Percentiles rank a stretch among this genome's conserved stretches.
phyloP scores from a whole-genome alignment of 805 yeast genomes.

The Martiniozyma abietophila region DNA sequence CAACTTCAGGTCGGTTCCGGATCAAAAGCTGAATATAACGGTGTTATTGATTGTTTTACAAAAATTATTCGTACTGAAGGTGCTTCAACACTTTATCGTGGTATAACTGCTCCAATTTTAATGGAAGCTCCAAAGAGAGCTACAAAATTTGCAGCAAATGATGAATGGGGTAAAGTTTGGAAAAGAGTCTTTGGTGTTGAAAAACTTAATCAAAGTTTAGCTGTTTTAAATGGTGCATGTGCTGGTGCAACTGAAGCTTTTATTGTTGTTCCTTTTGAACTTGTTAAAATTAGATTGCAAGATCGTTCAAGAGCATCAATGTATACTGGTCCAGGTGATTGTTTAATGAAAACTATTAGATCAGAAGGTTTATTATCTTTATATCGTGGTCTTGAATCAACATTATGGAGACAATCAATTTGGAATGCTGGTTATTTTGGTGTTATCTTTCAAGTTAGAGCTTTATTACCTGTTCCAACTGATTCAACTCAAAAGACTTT shows the following conservation, averaged over 20 bases:
- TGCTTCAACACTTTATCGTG: conserved; percentile 72
- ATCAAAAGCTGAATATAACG: conserved; percentile 58
- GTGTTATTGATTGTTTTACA: conserved; percentile 74
- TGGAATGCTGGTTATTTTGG: conserved; percentile 99
- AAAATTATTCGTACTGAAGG: conserved; percentile 88
- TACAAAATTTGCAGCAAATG: conserved; percentile 96
- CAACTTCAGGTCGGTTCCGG: conserved; percentile 64
- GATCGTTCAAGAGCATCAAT: conserved; percentile 53
- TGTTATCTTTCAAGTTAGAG: conserved; percentile 78
- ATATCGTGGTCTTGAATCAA: conserved; percentile 93
- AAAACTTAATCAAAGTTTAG: conserved; percentile 69
- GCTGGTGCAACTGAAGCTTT: conserved; percentile 97
- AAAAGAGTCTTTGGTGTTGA: conserved; percentile 58
- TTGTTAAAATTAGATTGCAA: conserved; percentile 90
- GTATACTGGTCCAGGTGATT: conserved; percentile 79
- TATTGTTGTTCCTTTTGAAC: conserved; percentile 96
- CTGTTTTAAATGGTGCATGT: conserved; percentile 90
- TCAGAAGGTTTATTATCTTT: conserved; percentile 73
- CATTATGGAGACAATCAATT: conserved; percentile 90
- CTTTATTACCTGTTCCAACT: conserved; percentile 68
- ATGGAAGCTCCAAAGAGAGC: conserved; percentile 99
- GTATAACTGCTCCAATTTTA: conserved; percentile 90
- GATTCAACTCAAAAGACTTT: conserved; percentile 64
- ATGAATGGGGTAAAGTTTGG: conserved; percentile 88
- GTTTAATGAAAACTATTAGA: conserved; percentile 59